Evolutionary conservation across 2,329 filamentous ascomycete species (phyloP).

Genomic region (Fusarium ramigenum): DNA sequence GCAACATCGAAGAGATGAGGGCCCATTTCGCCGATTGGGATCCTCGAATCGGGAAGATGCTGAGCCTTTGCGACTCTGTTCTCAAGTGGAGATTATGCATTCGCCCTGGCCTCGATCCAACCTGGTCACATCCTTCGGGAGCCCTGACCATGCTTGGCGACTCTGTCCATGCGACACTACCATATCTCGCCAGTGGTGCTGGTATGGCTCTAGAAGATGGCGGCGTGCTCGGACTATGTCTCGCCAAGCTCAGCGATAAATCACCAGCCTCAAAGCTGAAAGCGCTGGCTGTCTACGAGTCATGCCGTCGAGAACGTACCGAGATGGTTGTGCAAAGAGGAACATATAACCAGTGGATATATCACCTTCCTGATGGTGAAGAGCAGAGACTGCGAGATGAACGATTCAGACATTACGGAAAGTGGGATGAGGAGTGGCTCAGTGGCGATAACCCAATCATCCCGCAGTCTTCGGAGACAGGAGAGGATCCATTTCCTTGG

Average conservation of each 20-base stretch:
- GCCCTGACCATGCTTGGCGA: background rate
- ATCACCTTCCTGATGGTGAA: conserved; percentile 67
- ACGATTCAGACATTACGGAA: background rate
- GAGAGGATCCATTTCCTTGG: conserved; percentile 54
- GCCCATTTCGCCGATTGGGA: conserved; percentile 67
- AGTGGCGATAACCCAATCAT: conserved; percentile 6
- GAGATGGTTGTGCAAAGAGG: conserved; percentile 68
- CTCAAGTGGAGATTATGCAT: conserved; percentile 70
- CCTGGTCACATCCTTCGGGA: conserved; percentile 64
- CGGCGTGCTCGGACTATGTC: background rate
- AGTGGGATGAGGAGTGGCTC: background rate
- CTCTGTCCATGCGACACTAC: background rate
- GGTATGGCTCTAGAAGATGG: background rate
- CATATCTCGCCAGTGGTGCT: background rate
- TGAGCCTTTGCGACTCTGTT: conserved; percentile 65
- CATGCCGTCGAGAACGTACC: conserved; percentile 51
- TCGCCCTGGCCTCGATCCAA: conserved; percentile 57
- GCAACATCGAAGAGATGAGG: conserved; percentile 54
- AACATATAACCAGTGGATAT: conserved; percentile 69
- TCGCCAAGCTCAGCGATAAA: background rate
- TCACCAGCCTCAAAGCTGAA: background rate
- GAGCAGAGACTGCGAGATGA: conserved; percentile 60
- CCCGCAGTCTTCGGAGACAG: conserved; percentile 44
- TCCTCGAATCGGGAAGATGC: conserved; percentile 63
- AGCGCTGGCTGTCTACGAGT: background rate